Conservation (phyloP, 1,284 basidiomycete species). For the Cutaneotrichosporon cutaneum region DNA sequence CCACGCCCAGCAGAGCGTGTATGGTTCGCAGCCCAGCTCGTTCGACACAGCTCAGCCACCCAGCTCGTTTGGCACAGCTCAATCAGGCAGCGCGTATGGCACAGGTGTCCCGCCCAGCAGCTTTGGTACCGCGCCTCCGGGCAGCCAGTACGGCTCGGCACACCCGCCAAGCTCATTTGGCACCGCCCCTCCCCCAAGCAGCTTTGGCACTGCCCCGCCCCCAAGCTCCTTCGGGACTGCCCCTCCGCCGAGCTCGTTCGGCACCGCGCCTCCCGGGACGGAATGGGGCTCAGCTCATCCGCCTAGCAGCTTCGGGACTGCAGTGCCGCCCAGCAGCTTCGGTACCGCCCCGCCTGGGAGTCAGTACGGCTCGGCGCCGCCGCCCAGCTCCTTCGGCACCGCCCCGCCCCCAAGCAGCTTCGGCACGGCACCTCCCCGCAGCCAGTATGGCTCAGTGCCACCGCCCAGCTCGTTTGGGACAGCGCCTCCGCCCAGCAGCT, state of each 20-base stretch:
- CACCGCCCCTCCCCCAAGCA: neutral
- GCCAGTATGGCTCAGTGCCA: neutral
- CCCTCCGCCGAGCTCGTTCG: neutral
- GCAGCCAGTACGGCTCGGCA: neutral
- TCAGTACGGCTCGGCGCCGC: conserved; percentile 6
- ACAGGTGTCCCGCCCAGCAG: neutral
- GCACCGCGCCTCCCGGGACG: neutral
- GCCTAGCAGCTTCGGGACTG: neutral
- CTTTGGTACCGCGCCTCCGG: neutral
- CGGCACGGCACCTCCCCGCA: neutral
- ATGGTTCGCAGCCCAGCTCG: neutral
- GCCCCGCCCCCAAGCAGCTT: neutral
- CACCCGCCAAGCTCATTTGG: neutral
- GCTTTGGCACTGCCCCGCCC: neutral
- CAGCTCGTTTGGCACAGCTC: neutral
- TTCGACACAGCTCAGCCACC: neutral
- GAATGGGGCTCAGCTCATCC: neutral
- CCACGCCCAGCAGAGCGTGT: neutral
- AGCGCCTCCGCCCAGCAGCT: neutral
- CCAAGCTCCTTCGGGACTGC: conserved; percentile 7
- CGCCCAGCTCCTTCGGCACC: neutral
- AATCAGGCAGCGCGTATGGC: neutral
- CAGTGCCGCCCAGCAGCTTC: neutral
- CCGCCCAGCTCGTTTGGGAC: neutral
- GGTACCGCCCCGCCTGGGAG: neutral